These are phyloP conservation scores for Trematosphaeria pertusa DNA, from an alignment of 2,329 filamentous ascomycete species.

Conservation along the genomic window DNA sequence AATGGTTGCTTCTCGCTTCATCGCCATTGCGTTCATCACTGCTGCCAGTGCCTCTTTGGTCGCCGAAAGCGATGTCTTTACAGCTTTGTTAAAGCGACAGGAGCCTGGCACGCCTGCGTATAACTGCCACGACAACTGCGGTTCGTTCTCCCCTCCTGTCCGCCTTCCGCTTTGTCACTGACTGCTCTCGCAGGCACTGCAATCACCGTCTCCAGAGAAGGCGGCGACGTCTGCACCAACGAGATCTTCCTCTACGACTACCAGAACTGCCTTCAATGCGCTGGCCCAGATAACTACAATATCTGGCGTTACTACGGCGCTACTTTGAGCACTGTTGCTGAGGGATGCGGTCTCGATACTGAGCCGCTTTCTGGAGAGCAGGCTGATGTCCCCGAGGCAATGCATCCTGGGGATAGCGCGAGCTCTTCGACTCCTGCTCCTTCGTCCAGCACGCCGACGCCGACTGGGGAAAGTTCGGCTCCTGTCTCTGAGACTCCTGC, in stretches of 20 bases:
- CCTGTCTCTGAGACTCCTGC: background rate
- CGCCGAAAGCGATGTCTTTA: slow-evolving; percentile 21
- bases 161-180: slow-evolving; percentile 4
- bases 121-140: slow-evolving; percentile 60
- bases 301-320: slow-evolving; percentile 56
- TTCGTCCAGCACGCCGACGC: slow-evolving; percentile 10
- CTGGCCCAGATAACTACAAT: slow-evolving; percentile 49
- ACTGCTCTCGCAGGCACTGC: slow-evolving; percentile 23
- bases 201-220: slow-evolving; percentile 46
- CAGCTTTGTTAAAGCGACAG: slow-evolving; percentile 52
- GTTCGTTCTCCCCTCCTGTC: slow-evolving; percentile 44
- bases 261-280: slow-evolving; percentile 54
- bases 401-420: slow-evolving; percentile 9
- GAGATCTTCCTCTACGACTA: slow-evolving; percentile 52
- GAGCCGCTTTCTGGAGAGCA: slow-evolving; percentile 28
- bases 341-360: slow-evolving; percentile 25
- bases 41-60: slow-evolving; percentile 16
- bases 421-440: slow-evolving; percentile 13
- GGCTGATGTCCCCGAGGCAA: slow-evolving; percentile 22
- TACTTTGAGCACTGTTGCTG: slow-evolving; percentile 43
- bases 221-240: slow-evolving; percentile 48
- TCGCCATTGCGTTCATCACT: slow-evolving; percentile 21
- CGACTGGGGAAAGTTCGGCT: slow-evolving; percentile 2
- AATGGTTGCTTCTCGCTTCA: slow-evolving; percentile 23
- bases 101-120: slow-evolving; percentile 54